Evolutionary conservation across 2,329 filamentous ascomycete genomes (phyloP).

Genomic region (Aureobasidium sp.): DNA sequence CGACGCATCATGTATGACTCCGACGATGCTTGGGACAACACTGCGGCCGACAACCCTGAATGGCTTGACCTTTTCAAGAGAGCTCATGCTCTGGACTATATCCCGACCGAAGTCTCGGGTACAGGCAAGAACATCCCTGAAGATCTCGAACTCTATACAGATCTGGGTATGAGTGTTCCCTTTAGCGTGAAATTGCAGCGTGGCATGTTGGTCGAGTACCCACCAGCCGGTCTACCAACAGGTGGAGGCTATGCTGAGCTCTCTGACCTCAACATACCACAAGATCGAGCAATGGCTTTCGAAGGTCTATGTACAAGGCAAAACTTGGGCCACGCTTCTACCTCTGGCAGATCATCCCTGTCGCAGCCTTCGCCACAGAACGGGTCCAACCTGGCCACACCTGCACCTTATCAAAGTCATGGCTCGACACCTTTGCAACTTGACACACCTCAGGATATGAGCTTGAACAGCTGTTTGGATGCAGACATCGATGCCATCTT

Average conservation of each 20-base stretch:
- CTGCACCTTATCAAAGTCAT: not conserved
- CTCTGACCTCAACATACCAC: not conserved
- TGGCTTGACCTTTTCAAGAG: slow-evolving; percentile 46
- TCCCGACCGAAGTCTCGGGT: slow-evolving; percentile 27
- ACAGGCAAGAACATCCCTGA: slow-evolving; percentile 27
- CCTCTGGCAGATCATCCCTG: not conserved
- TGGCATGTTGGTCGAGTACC: not conserved
- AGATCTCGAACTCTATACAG: slow-evolving; percentile 30
- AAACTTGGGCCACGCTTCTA: not conserved
- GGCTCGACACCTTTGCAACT: not conserved
- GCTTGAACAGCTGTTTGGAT: not conserved
- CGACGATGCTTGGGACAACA: slow-evolving; percentile 44
- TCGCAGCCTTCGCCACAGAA: not conserved
- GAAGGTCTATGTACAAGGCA: not conserved
- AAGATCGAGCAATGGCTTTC: not conserved
- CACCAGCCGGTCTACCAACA: not conserved
- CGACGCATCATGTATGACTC: slow-evolving; percentile 42
- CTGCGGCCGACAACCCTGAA: slow-evolving; percentile 35
- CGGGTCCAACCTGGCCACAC: not conserved
- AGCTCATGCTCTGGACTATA: slow-evolving; percentile 38
- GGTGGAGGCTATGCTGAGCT: not conserved
- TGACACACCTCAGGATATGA: not conserved
- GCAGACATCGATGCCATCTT: not conserved
- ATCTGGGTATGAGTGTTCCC: slow-evolving; percentile 31
- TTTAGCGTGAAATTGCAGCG: not conserved